Evolutionary conservation across 371 early-diverging fungal species (phyloP).

Genomic region (Chytridium lagenaria): DNA sequence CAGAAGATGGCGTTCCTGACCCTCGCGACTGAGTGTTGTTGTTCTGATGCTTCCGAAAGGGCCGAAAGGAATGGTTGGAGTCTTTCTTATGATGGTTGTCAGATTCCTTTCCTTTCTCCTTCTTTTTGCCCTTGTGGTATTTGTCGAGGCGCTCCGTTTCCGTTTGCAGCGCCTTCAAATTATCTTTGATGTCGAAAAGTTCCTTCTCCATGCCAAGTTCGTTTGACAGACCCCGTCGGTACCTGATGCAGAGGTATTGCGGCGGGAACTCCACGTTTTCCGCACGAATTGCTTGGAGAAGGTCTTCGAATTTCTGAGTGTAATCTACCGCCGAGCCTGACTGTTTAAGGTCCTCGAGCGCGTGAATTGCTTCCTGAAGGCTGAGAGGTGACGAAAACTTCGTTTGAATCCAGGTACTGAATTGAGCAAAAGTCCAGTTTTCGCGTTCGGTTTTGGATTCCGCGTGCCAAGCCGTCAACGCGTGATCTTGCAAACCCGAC

Average conservation of each 20-base stretch:
- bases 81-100: not conserved
- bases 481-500: not conserved
- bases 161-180: not conserved
- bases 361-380: not conserved
- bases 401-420: not conserved
- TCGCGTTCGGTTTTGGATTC: not conserved
- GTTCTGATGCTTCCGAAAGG: not conserved
- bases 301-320: not conserved
- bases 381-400: not conserved
- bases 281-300: not conserved
- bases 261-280: not conserved
- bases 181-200: too few species aligned
- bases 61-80: not conserved
- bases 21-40: not conserved
- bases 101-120: not conserved
- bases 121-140: not conserved
- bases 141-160: conserved; percentile 3
- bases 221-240: not conserved
- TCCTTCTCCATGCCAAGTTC: not conserved
- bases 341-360: not conserved
- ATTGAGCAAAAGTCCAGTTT: not conserved
- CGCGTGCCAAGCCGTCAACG: not conserved
- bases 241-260: conserved; percentile 1
- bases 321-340: not conserved
- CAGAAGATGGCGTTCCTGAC: not conserved